Base-by-base conservation (phyloP, 495 filamentous ascomycete genomes). In the Daldinia loculata region DNA sequence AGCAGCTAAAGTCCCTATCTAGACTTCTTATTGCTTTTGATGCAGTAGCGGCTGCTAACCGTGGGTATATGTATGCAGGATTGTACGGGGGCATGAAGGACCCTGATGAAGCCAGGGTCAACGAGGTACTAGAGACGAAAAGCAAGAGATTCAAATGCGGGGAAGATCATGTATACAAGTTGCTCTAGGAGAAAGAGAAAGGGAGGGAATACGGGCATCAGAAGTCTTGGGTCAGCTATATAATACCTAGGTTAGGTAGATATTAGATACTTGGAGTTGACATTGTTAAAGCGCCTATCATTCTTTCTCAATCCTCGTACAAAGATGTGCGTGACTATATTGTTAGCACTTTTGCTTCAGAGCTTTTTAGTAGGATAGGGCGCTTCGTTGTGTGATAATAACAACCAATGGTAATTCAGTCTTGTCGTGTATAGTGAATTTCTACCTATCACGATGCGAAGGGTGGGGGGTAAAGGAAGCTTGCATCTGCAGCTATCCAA, bases 321-420 rank as follows among this genome's bases (percentile, higher is more conserved):
- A 52, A 30, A 56, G 17, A 66, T 12, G 50, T 53, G 58, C 17
- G 30, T 61, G 55, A 63, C 45, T 56, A 14, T 34, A 29, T 71
- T 66, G 41, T 45, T 32, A 59, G 45, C 24, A 58, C 29, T 12
- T 22, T 29, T 59, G 29, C 22, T 32, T 32, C 32, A 61, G 48
- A 55, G 60, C 34, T 61, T 73, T 73, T 73, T 56, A 27, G 70
- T 57, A 65, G 70, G 70, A 45, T 73, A 73, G 51, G 43, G 70
- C 70, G 70, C 70, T 73, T 73, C 61, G 41, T 66, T 66, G 57
- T 56, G 61, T 66, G 70, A 73, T 69, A 69, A 55, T 50, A 22
- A 32, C 45, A 30, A 14, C 70, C 70, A 73, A 73, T 73, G 61
- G 15, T 58, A 73, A 69, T 48, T 73, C 65, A 50, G 12, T 38